Evolutionary conservation across 2,329 filamentous ascomycete species (phyloP), one percentile per base, ranked within the genome.

Genomic region (Capronia americana): DNA sequence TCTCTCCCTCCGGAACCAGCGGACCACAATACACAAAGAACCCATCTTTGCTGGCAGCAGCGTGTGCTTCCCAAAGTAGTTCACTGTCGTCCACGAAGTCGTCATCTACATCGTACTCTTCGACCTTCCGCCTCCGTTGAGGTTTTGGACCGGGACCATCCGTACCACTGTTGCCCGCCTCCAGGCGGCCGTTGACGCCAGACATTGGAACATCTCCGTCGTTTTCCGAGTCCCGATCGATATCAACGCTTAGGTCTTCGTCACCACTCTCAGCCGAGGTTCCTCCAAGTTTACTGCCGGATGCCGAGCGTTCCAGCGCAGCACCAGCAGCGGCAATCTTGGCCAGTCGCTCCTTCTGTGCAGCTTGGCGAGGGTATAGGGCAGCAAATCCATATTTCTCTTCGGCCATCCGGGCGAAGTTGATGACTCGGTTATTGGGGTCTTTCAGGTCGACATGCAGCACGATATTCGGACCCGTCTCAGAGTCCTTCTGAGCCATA

Each of bases 21-120:
- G 94, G 94, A 3, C 95, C 95, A 67, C 92, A 96, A 79, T 97
- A 99, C 1, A 99, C 95, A 77, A 98, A 99, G 82, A 98, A 99
- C 0, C 95, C 95, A 76, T 98, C 95, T 73, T 94, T 92, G 71
- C 92, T 94, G 55, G 95, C 93, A 4, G 94, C 93, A 6, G 94
- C 94, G 76, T 96, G 92, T 75, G 96, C 92, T 79, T 98, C 92
- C 94, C 94, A 98, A 0, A 96, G 85, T 75, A 97, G 79, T 77
- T 99, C 95, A 1, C 93, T 96, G 76, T 99, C 95, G 74, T 99
- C 95, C 63, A 90, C 88, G 74, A 90, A 90, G 53, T 88, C 87
- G 70, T 90, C 87, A 61, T 88, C 86, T 65, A 87, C 87, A 74
- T 89, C 86, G 73, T 90, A 90, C 66, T 88, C 86, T 72, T 90